Conservation (phyloP, 2,329 filamentous ascomycete species). For the Colletotrichum cordylinicola region DNA sequence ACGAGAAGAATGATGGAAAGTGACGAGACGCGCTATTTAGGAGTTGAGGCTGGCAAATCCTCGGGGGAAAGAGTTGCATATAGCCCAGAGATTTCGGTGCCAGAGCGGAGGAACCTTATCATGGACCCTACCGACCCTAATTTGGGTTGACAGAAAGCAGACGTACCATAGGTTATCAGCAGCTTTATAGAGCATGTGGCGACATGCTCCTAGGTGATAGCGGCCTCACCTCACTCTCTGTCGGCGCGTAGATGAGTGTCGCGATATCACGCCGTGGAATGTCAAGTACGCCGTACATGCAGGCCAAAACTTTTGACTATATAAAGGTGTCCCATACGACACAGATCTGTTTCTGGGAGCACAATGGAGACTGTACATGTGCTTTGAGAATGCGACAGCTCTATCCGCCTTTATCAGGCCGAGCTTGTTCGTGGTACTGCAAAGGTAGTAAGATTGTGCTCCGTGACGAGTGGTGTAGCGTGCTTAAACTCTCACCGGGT, state of each 20-base stretch:
- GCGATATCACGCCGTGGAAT: neutral
- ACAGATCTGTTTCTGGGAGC: neutral
- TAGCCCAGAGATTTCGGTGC: too few relatives aligned
- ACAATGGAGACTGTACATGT: neutral
- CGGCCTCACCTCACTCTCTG: neutral
- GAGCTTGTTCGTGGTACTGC: neutral
- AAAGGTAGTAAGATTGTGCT: neutral
- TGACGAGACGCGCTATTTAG: too few relatives aligned
- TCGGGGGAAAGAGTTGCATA: too few relatives aligned
- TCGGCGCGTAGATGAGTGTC: neutral
- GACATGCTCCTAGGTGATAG: neutral
- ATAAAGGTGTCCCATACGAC: neutral
- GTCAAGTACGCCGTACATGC: rapidly evolving
- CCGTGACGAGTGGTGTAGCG: neutral
- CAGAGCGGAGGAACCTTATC: too few relatives aligned
- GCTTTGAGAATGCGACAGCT: neutral
- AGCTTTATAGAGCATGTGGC: neutral
- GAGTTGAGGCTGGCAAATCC: too few relatives aligned
- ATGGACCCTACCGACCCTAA: too few relatives aligned
- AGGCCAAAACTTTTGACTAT: rapidly evolving
- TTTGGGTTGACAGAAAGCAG: neutral
- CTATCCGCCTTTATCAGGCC: rapidly evolving
- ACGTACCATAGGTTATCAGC: rapidly evolving
- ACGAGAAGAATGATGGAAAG: too few relatives aligned
- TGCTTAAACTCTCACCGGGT: neutral